Conservation (phyloP, 1,284 basidiomycete species). For the Naganishia cerealis region DNA sequence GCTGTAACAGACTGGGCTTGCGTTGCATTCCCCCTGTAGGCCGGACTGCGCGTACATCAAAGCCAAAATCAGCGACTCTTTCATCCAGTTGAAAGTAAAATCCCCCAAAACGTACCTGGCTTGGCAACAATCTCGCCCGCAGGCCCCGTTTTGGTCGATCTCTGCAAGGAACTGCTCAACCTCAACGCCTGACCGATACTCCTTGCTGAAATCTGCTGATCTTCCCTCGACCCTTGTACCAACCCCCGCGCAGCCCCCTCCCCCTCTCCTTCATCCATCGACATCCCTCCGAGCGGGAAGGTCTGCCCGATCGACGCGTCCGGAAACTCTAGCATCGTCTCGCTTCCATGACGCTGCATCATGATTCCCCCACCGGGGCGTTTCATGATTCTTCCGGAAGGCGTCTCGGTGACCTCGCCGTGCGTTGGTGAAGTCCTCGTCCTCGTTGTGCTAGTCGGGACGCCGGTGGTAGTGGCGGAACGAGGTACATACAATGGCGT, state of each 20-base stretch:
- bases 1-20: conserved; percentile 44
- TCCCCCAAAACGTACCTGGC: conserved; percentile 2
- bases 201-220: not conserved
- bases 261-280: not conserved
- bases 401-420: conserved; percentile 3
- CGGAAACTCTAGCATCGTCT: conserved; percentile 25
- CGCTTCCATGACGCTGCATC: conserved; percentile 30
- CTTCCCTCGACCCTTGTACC: not conserved
- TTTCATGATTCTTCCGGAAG: conserved; percentile 16
- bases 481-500: not conserved
- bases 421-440: not conserved
- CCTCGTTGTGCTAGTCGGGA: not conserved
- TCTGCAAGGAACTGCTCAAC: conserved; percentile 17
- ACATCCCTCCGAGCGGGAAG: not conserved
- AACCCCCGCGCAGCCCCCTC: not conserved
- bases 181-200: conserved; percentile 27
- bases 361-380: conserved; percentile 9
- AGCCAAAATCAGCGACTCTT: not conserved
- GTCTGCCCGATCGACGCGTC: not conserved
- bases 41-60: not conserved
- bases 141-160: not conserved
- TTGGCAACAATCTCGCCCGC: conserved; percentile 6
- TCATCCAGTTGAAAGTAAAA: not conserved
- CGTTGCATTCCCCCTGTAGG: conserved; percentile 4
- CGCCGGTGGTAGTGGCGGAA: not conserved